These are phyloP conservation scores for Trifolium subterraneum DNA, from an alignment of 306 rosid genomes.

Conservation along the genomic window DNA sequence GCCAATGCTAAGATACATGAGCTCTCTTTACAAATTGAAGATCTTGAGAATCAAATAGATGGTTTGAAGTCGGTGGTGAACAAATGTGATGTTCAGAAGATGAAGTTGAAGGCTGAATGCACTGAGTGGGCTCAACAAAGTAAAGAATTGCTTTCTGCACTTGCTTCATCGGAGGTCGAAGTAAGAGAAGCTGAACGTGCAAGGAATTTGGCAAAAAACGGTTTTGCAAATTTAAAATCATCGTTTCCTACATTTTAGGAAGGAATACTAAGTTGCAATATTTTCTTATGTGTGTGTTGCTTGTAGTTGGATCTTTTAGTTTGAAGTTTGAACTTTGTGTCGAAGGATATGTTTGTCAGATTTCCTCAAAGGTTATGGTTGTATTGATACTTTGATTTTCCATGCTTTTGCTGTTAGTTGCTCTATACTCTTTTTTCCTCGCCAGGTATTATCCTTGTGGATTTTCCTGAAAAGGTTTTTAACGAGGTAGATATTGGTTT, in stretches of 20 bases:
- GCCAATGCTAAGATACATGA: background rate
- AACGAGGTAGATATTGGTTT: too few species aligned
- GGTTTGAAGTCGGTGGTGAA: background rate
- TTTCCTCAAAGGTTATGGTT: too few species aligned
- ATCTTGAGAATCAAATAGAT: background rate
- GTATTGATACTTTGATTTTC: too few species aligned
- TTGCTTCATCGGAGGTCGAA: background rate
- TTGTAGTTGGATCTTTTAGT: too few species aligned
- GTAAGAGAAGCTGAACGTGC: background rate
- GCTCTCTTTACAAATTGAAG: background rate
- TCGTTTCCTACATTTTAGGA: background rate
- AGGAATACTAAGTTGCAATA: background rate
- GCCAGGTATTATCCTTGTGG: too few species aligned
- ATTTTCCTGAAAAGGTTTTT: too few species aligned
- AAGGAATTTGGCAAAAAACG: background rate
- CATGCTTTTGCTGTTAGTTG: too few species aligned
- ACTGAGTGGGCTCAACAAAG: constrained; percentile 7
- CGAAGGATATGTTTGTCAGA: too few species aligned
- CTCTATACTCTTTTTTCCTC: too few species aligned
- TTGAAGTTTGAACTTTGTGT: too few species aligned
- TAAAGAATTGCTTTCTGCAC: background rate
- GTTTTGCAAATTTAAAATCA: background rate
- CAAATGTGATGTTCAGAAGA: background rate
- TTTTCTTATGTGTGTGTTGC: too few species aligned
- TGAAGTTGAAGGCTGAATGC: constrained; percentile 7